Evolutionary conservation across 306 rosid genomes (phyloP).

Genomic region (Vigna reflexopilosa): DNA sequence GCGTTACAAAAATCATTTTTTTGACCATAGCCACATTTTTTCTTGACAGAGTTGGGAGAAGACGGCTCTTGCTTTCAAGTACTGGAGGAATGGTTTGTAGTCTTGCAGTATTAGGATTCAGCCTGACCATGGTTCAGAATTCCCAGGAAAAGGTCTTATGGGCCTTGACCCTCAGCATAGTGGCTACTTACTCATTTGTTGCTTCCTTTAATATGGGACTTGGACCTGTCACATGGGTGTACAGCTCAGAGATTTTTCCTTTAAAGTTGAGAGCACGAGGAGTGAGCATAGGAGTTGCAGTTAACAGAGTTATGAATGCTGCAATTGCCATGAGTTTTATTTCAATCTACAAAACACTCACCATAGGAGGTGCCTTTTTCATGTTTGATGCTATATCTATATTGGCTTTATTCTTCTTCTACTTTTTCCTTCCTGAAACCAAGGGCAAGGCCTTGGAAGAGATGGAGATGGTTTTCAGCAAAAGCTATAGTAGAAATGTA

Average conservation of each 20-base stretch:
- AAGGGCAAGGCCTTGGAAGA: conserved; percentile 78
- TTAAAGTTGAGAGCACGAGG: conserved; percentile 74
- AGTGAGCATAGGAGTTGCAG: conserved; percentile 67
- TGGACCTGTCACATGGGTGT: conserved; percentile 83
- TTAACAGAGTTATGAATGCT: conserved; percentile 71
- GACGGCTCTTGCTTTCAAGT: conserved; percentile 59
- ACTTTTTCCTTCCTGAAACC: conserved; percentile 70
- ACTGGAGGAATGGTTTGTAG: conserved; percentile 57
- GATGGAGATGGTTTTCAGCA: conserved; percentile 65
- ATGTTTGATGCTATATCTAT: conserved; percentile 65
- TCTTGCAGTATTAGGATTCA: conserved; percentile 51
- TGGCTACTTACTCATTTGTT: conserved; percentile 51
- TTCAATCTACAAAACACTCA: conserved; percentile 66
- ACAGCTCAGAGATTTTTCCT: conserved; percentile 80
- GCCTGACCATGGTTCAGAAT: conserved; percentile 59
- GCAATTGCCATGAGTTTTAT: conserved; percentile 63
- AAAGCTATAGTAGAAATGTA: neutral
- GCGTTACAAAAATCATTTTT: conserved; percentile 57
- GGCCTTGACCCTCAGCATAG: conserved; percentile 62
- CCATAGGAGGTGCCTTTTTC: conserved; percentile 76
- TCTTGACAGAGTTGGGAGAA: conserved; percentile 68
- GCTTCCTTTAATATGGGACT: conserved; percentile 69
- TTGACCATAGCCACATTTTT: conserved; percentile 55
- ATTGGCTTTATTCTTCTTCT: conserved; percentile 71
- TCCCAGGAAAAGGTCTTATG: conserved; percentile 49